Percentiles rank a stretch among this genome's conserved stretches.
phyloP scores from a whole-genome alignment of 768 basidiomycete species.

The Russula olivacea region DNA sequence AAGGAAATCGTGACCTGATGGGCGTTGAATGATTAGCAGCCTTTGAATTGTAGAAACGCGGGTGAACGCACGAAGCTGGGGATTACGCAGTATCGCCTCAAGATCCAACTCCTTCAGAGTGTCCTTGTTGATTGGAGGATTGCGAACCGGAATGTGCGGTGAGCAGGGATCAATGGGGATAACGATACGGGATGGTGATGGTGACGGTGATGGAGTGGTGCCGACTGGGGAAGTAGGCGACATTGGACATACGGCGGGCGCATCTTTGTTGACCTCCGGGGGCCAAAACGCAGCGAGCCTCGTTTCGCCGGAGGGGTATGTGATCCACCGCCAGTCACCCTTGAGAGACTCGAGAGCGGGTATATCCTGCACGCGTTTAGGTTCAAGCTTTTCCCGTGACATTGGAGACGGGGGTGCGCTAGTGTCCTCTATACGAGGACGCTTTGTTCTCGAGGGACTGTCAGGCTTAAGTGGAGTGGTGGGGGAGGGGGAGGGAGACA shows the following conservation, averaged over 20 bases:
- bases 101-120: constrained; percentile 84
- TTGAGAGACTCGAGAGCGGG: constrained; percentile 25
- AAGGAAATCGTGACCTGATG: constrained; percentile 77
- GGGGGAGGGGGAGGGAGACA: constrained; percentile 11
- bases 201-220: constrained; percentile 22
- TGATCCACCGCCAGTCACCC: constrained; percentile 26
- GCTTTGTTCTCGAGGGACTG: constrained; percentile 25
- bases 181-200: constrained; percentile 28
- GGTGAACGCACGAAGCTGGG: constrained; percentile 73
- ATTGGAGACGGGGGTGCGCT: constrained; percentile 11
- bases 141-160: constrained; percentile 58
- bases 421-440: constrained; percentile 22
- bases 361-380: constrained; percentile 20
- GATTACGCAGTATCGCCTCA: constrained; percentile 78
- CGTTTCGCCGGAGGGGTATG: constrained; percentile 24
- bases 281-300: constrained; percentile 26
- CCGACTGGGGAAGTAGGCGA: constrained; percentile 27
- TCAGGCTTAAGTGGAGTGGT: constrained; percentile 15
- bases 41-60: not conserved
- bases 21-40: constrained; percentile 16
- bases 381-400: constrained; percentile 19
- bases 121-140: constrained; percentile 75
- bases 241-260: constrained; percentile 20
- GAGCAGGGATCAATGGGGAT: constrained; percentile 40
- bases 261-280: constrained; percentile 25